Conservation (phyloP, 208 protist genomes). For the Sergeia podlipaevii region DNA sequence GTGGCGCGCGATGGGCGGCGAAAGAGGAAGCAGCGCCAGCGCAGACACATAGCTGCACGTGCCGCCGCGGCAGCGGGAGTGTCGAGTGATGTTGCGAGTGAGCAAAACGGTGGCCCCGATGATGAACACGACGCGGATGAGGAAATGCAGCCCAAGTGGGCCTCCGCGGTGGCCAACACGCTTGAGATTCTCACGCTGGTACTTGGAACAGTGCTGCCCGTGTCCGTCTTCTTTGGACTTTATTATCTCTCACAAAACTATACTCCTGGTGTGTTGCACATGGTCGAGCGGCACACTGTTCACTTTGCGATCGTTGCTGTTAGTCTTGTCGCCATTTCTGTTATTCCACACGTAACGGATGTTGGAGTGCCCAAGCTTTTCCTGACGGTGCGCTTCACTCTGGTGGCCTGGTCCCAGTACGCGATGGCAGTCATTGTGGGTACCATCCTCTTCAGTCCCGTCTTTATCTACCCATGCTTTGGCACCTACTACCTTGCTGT, state of each 20-base stretch:
- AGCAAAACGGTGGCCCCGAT: neutral
- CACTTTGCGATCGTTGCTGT: constrained; percentile 17
- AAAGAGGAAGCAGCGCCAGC: neutral
- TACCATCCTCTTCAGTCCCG: constrained; percentile 19
- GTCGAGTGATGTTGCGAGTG: neutral
- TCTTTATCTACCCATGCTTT: constrained; percentile 35
- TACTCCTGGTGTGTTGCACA: constrained; percentile 23
- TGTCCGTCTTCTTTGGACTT: constrained; percentile 26
- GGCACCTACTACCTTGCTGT: constrained; percentile 32
- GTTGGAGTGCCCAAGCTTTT: constrained; percentile 34
- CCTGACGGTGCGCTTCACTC: constrained; percentile 28
- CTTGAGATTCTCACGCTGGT: constrained; percentile 56
- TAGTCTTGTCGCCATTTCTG: constrained; percentile 37
- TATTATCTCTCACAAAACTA: constrained; percentile 54
- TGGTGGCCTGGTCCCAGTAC: constrained; percentile 53
- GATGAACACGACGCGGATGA: constrained; percentile 1
- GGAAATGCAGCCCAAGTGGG: neutral
- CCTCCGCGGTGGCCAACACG: constrained; percentile 14
- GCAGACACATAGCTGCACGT: neutral
- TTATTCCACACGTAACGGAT: constrained; percentile 49
- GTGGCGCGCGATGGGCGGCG: neutral
- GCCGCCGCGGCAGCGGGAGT: neutral
- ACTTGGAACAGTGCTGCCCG: constrained; percentile 29
- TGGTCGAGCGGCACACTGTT: constrained; percentile 30
- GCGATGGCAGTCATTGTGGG: constrained; percentile 27